Evolutionary conservation across 106 monocot genomes (phyloP).

Genomic region (Dioscorea alata): DNA sequence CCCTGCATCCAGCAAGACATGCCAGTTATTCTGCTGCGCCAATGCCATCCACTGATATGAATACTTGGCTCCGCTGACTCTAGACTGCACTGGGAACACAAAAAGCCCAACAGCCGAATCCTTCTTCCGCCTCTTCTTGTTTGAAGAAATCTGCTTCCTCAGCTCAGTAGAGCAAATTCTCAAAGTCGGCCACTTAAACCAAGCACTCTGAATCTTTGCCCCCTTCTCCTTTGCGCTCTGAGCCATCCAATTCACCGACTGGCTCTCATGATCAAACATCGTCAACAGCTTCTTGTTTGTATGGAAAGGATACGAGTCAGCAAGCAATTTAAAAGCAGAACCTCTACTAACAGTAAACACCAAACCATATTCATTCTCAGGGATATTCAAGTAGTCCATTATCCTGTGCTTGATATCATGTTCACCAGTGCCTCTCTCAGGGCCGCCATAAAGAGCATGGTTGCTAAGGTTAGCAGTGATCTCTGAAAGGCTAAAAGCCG

Average conservation of each 20-base stretch:
- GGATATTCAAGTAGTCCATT: slow-evolving; percentile 92
- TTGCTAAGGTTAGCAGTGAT: slow-evolving; percentile 89
- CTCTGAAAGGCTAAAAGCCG: slow-evolving; percentile 75
- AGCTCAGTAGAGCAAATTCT: slow-evolving; percentile 78
- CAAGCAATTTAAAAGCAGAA: slow-evolving; percentile 84
- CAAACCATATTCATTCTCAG: slow-evolving; percentile 84
- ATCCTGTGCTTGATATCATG: slow-evolving; percentile 75
- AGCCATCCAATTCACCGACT: slow-evolving; percentile 87
- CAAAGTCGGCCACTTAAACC: slow-evolving; percentile 83
- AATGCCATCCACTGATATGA: slow-evolving; percentile 99
- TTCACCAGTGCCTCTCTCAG: slow-evolving; percentile 80
- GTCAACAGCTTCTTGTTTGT: slow-evolving; percentile 90
- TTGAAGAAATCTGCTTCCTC: slow-evolving; percentile 61
- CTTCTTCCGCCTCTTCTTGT: slow-evolving; percentile 70
- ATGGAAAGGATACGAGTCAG: slow-evolving; percentile 91
- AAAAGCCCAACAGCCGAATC: slow-evolving; percentile 80
- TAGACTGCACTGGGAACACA: slow-evolving; percentile 93
- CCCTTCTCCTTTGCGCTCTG: slow-evolving; percentile 89
- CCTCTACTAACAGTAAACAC: slow-evolving; percentile 93
- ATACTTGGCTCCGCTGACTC: slow-evolving; percentile 86
- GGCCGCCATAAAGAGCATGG: slow-evolving; percentile 79
- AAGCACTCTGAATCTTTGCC: slow-evolving; percentile 69
- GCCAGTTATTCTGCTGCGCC: slow-evolving; percentile 98
- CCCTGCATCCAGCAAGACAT: slow-evolving; percentile 95
- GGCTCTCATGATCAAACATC: slow-evolving; percentile 98